Base-by-base conservation (phyloP, 2,329 filamentous ascomycete genomes). In the Paecilomyces sp. region DNA sequence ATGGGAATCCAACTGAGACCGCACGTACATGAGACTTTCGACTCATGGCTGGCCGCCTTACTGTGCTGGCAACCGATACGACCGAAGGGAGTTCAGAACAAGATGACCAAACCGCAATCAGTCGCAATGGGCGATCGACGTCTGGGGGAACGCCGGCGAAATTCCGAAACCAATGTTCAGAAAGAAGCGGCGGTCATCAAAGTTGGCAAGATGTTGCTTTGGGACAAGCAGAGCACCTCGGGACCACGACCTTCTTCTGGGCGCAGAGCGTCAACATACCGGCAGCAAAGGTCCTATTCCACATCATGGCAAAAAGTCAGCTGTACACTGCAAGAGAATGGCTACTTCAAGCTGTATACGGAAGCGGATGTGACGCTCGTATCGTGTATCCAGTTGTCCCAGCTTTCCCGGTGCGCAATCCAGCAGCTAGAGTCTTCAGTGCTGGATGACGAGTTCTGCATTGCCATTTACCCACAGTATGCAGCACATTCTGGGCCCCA, bases 401-500 rank as follows among this genome's bases (percentile, higher is more conserved):
- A 96, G 68, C 81, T 99, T 7, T 94, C 92, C 18, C 85, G 94
- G 58, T 94, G 89, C 71, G 91, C 93, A 8, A 88, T 99, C 57
- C 94, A 99, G 73, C 86, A 92, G 66, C 80, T 99, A 57, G 91
- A 97, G 73, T 86, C 87, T 57, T 96, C 92, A 4, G 93, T 99
- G 8, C 77, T 99, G 51, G 91, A 96, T 64, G 90, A 94, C 72
- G 91, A 97, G 61, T 94, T 90, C 70, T 97, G 92, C 77, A 90
- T 99, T 63, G 92, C 91, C 57, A 93, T 99, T 54, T 97, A 97
- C 70, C 93, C 94, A 15, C 92, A 93, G 63, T 97, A 99, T 74
- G 87, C 91, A 0, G 83, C 89, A 9, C 86, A 85, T 22, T 84
- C 90, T 1, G 88, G 85, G 2, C 84, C 88, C 18, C 80, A 93